Percentiles rank a stretch among this genome's conserved stretches.
Conservation (phyloP, 2,329 filamentous ascomycete genomes). For the Microdochium bolleyi region DNA sequence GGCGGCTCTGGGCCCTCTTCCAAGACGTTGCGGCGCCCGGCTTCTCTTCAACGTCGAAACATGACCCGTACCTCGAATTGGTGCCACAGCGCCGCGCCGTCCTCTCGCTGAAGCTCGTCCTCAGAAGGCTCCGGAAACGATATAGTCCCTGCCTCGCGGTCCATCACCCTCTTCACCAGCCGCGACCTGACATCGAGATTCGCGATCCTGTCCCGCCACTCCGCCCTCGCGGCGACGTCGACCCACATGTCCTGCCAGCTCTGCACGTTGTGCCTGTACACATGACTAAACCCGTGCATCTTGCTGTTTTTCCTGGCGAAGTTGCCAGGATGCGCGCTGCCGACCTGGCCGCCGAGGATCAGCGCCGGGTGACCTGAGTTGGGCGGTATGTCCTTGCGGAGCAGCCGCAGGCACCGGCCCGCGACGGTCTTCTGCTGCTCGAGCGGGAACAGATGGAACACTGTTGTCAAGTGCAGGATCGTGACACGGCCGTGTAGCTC, state of each 20-base stretch:
- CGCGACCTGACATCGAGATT: constrained; percentile 12
- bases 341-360: constrained; percentile 17
- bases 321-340: constrained; percentile 4
- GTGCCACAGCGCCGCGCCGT: constrained; percentile 8
- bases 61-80: constrained; percentile 16
- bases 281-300: constrained; percentile 4
- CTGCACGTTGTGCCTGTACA: constrained; percentile 11
- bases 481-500: constrained; percentile 21
- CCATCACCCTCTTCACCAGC: constrained; percentile 7
- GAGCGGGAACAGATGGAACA: constrained; percentile 31
- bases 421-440: constrained; percentile 20
- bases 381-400: constrained; percentile 12
- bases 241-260: constrained; percentile 16
- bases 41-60: constrained; percentile 4
- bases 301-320: neutral
- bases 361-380: constrained; percentile 17
- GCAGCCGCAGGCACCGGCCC: constrained; percentile 16
- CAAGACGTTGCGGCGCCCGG: neutral
- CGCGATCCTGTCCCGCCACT: constrained; percentile 11
- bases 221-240: constrained; percentile 7
- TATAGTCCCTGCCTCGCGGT: constrained; percentile 3
- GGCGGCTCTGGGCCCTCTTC: no score
- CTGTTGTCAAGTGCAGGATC: constrained; percentile 18
- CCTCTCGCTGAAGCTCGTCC: neutral
- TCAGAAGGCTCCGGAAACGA: constrained; percentile 3